Evolutionary conservation across 1,284 basidiomycete genomes (phyloP), one percentile per base, ranked within the genome.

Genomic region (Jaminaea rosea): DNA sequence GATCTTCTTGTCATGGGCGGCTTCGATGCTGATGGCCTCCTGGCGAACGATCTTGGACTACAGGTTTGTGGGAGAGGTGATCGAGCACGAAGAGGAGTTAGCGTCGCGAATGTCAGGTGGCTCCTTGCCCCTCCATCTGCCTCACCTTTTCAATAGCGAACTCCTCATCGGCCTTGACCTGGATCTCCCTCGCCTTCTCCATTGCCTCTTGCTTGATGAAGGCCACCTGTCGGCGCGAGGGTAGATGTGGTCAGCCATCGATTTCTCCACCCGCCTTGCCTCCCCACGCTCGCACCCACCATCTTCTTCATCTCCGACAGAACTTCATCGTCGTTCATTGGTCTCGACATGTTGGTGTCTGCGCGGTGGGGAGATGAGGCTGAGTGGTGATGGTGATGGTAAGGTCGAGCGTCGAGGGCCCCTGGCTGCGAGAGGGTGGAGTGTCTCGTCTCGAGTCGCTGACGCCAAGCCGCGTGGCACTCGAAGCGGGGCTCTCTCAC

Each of bases 241-340:
- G 27, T 10, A 26, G 32, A 46, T 15, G 10, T 1, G 46, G 46
- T 48, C 36, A 48, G 26, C 23, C 19, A 17, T 17, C 23, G 47
- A 24, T 4, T 27, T 28, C 36, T 17, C 24, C 23, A 4, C 3
- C 4, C 34, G 6, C n/a, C n/a, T 4, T 10, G 10, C 34, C 6
- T 36, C 4, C 21, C n/a, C 34, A 21, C n/a, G 4, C 21, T 6
- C 13, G 17, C 1, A 50, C 61, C 21, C 46, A 67, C 92, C 92
- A 97, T 96, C 84, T 97, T 97, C 80, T 91, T 94, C 88, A 96
- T 90, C 81, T 97, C 92, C 68, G 79, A 86, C 73, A 91, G 80
- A 32, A 97, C 92, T 78, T 97, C 92, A 70, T 93, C 90, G 73
- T 97, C 93, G 74, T 92, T 93, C 62, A 96, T 79, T 21, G 90